Evolutionary conservation across 164 flowering plant species (phyloP).

Genomic region (Tetracentron sinense): DNA sequence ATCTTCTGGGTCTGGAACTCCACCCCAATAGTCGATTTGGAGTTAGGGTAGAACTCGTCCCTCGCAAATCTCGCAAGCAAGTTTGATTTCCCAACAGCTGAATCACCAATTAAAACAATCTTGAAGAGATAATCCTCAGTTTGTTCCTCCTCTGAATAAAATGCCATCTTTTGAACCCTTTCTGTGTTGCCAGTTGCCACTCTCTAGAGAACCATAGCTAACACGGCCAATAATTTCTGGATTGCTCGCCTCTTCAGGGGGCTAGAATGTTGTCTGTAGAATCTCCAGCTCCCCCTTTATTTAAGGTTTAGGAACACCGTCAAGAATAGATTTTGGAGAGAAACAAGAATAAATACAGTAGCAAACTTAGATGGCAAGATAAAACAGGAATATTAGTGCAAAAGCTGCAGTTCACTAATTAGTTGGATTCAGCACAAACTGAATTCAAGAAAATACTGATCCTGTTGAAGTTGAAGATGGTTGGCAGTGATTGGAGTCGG

Average conservation of each 20-base stretch:
- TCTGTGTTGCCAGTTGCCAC: background rate
- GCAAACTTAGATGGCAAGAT: too few relatives aligned
- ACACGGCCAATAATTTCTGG: background rate
- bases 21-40: constrained; percentile 40
- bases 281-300: background rate
- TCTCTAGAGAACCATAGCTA: background rate
- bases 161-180: background rate
- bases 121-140: constrained; percentile 41
- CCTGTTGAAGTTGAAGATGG: background rate
- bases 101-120: constrained; percentile 38
- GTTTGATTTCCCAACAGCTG: constrained; percentile 38
- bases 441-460: background rate
- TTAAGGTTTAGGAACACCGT: background rate
- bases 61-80: constrained; percentile 37
- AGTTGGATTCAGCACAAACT: background rate
- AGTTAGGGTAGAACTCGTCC: constrained; percentile 35
- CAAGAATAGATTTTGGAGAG: background rate
- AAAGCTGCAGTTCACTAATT: background rate
- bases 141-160: constrained; percentile 18
- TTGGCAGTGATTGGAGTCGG: background rate
- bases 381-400: too few relatives aligned
- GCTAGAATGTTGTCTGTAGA: background rate
- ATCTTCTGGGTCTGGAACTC: constrained; percentile 41
- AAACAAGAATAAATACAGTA: too few relatives aligned
- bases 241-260: background rate